These are phyloP conservation scores for Crithidia brevicula DNA, from an alignment of 208 protist genomes.

Conservation along the genomic window DNA sequence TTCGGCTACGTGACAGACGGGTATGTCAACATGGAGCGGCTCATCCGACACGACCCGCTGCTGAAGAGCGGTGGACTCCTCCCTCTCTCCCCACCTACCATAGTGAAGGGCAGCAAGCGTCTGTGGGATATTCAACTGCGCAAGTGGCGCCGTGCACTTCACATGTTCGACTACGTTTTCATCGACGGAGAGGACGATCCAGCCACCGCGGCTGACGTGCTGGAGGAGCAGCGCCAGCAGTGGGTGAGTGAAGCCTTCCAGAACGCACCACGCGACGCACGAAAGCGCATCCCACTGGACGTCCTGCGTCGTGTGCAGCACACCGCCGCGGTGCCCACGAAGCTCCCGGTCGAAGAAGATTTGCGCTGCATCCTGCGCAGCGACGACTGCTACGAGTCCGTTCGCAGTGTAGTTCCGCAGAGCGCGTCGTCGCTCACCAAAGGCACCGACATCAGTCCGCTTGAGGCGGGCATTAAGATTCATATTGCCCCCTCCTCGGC, in stretches of 20 bases:
- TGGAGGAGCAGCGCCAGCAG: conserved; percentile 77
- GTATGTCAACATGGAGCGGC: conserved; percentile 82
- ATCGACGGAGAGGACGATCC: conserved; percentile 78
- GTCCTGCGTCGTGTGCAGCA: conserved; percentile 44
- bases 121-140: conserved; percentile 83
- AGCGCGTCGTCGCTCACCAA: conserved; percentile 83
- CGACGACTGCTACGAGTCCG: conserved; percentile 70
- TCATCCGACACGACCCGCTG: conserved; percentile 77
- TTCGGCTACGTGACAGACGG: conserved; percentile 81
- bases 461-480: conserved; percentile 88
- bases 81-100: conserved; percentile 66
- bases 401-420: conserved; percentile 75
- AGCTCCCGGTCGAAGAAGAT: conserved; percentile 73
- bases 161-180: conserved; percentile 92
- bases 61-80: conserved; percentile 74
- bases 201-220: conserved; percentile 24
- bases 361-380: conserved; percentile 67
- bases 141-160: conserved; percentile 86
- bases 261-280: conserved; percentile 35
- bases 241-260: conserved; percentile 72
- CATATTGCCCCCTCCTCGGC: conserved; percentile 79
- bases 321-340: conserved; percentile 50
- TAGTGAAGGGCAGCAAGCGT: conserved; percentile 71
- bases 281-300: conserved; percentile 46
- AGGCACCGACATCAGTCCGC: conserved; percentile 75